Evolutionary conservation across 495 filamentous ascomycete species (phyloP), one percentile per base, ranked within the genome.

Genomic region (Penicillium maclennaniae): DNA sequence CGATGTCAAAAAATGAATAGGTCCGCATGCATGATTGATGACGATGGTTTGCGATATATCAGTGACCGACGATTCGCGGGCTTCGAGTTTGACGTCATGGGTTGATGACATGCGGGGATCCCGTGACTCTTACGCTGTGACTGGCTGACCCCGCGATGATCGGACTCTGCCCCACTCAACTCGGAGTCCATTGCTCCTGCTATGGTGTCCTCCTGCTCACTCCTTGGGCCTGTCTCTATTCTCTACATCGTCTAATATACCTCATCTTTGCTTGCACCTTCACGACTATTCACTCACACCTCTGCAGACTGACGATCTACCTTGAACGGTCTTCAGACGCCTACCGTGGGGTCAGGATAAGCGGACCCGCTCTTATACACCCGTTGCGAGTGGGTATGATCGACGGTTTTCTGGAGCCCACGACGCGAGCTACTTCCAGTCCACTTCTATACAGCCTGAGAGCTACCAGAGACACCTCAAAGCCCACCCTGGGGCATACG

Each of bases 381-480:
- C 42, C 47, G 52, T 48, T 51, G 41, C 54, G 49, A 25, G 54
- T 55, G 50, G 59, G 49, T 58, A 57, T 55, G 59, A 61, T 57
- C 52, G 49, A 52, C 58, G n/a, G 41, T 51, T 27, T 25, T 37
- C 39, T 41, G 44, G 44, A 42, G 37, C 20, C 25, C 51, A 43
- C 43, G 45, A 39, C 47, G 45, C 27, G 48, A 47, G 43, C 19
- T 36, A 47, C 54, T 19, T 37, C 34, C 31, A 7, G 19, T 28
- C 49, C 26, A 31, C 25, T 10, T n/a, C 19, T 43, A 20, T 25
- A n/a, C 10, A 6, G 12, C 23, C 15, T 21, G 10, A 28, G 27
- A 15, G 15, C 19, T 37, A 21, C 20, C 17, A 34, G 17, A 8
- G 15, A 3, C 15, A 14, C 36, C 19, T 17, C 15, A 12, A 1